These are phyloP conservation scores for Solanum hybrid DNA, from an alignment of 305 asterid genomes.

Conservation along the genomic window DNA sequence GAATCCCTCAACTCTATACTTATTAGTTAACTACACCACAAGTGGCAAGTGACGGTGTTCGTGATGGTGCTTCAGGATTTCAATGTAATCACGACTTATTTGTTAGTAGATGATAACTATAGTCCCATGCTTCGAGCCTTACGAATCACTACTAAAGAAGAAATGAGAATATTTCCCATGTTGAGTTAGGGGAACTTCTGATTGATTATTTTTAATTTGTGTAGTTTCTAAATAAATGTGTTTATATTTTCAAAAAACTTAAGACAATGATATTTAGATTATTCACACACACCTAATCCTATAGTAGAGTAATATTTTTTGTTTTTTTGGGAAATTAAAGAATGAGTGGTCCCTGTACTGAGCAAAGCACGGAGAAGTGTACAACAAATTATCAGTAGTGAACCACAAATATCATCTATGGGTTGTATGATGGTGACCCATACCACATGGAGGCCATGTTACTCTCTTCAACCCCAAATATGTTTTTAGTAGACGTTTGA, in stretches of 20 bases:
- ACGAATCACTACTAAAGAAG: neutral
- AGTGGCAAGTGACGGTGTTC: neutral
- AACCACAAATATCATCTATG: neutral
- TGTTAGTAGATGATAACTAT: neutral
- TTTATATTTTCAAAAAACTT: neutral
- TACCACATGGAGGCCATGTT: constrained; percentile 19
- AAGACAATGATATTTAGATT: neutral
- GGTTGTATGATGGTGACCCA: constrained; percentile 3
- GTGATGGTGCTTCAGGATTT: neutral
- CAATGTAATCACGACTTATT: neutral
- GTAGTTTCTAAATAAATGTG: neutral
- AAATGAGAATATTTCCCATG: neutral
- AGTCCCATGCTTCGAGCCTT: neutral
- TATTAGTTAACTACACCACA: neutral
- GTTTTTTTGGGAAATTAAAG: neutral
- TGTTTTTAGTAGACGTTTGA: neutral
- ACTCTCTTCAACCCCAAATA: constrained; percentile 1
- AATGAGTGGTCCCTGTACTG: neutral
- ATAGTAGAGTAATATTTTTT: neutral
- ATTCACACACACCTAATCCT: neutral
- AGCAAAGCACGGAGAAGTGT: neutral
- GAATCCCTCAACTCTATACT: neutral
- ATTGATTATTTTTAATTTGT: neutral
- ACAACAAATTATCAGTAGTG: neutral
- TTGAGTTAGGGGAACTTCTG: neutral